Base-by-base conservation (phyloP, 352 stramenopile genomes). In the Phytophthora citrophthora region DNA sequence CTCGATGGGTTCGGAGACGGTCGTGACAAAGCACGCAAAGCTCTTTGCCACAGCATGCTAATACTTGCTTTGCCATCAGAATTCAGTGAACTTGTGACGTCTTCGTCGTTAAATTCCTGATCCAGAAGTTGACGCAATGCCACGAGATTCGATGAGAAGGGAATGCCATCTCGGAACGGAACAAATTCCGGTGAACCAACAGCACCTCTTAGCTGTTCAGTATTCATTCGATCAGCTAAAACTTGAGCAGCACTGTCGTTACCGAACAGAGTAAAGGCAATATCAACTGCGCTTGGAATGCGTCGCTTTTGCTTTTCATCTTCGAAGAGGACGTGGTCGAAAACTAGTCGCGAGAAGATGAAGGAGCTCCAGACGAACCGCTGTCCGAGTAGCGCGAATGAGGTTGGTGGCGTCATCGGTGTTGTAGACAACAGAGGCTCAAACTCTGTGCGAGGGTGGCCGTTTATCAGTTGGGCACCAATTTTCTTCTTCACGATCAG, bases 281-380 rank as follows among this genome's bases (percentile, higher is more conserved):
- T 32, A 16, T 67, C 66, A 3, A 74, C 65, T 11, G 54, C 65
- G 23, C 65, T 74, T 7, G 60, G 60, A 39, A 74, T 62, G 11
- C 54, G 65, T 63, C 60, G 54, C 9, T 24, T 18, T 23, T 67
- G 48, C 34, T 74, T 70, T n/a, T 46, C 16, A 29, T 56, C 44
- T 1, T 59, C 10, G 41, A 43, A 36, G 0, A 55, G 1, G 2
- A 74, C 54, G 23, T 67, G 66, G 16, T 74, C 66, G 20, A 60
- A 74, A 4, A 74, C 61, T 23, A 74, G 26, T 12, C 65, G 49
- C 3, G 60, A 53, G 40, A 70, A 66, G 11, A 74, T 54, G 20
- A 74, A 74, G 27, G 66, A 47, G 38, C 66, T 74, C 61, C 66
- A 74, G 10, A 64, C 45, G 11, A 74, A 71, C 2, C 55, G 61